phyloP scores from a whole-genome alignment of 345 rosid genomes.

The Pelargonium nanum region DNA sequence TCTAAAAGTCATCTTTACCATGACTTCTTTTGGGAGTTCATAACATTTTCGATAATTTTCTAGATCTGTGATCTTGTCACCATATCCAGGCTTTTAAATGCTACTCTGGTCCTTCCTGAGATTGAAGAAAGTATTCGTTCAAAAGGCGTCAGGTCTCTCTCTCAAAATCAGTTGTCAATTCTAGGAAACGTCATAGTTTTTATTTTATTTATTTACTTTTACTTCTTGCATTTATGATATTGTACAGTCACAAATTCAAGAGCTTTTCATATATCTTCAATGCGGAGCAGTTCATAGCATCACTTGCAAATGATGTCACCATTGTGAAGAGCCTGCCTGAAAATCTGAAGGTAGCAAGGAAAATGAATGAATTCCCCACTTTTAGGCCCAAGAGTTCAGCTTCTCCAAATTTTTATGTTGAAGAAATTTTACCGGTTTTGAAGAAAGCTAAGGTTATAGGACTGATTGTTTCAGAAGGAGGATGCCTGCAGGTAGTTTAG shows the following conservation, averaged over 20 bases:
- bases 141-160: slow-evolving; percentile 71
- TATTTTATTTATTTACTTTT: too few relatives aligned
- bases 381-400: slow-evolving; percentile 72
- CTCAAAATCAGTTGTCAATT: neutral
- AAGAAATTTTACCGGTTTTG: slow-evolving; percentile 70
- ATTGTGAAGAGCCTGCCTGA: slow-evolving; percentile 67
- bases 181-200: neutral
- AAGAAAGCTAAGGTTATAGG: slow-evolving; percentile 71
- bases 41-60: slow-evolving; percentile 46
- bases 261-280: slow-evolving; percentile 93
- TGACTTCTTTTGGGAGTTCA: slow-evolving; percentile 14
- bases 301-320: slow-evolving; percentile 67
- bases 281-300: slow-evolving; percentile 84
- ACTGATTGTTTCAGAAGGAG: slow-evolving; percentile 67
- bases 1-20: slow-evolving; percentile 2
- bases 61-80: slow-evolving; percentile 99
- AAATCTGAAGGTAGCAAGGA: slow-evolving; percentile 66
- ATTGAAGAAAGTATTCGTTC: slow-evolving; percentile 84
- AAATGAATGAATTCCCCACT: slow-evolving; percentile 54
- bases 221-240: slow-evolving; percentile 4
- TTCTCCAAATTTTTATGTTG: slow-evolving; percentile 62
- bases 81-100: slow-evolving; percentile 99
- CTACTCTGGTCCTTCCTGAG: slow-evolving; percentile 99
- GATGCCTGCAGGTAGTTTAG: slow-evolving; percentile 72
- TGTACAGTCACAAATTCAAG: slow-evolving; percentile 67